These are phyloP conservation scores for Penicillium sp. DNA, from an alignment of 2,329 filamentous ascomycete genomes.

Conservation along the genomic window DNA sequence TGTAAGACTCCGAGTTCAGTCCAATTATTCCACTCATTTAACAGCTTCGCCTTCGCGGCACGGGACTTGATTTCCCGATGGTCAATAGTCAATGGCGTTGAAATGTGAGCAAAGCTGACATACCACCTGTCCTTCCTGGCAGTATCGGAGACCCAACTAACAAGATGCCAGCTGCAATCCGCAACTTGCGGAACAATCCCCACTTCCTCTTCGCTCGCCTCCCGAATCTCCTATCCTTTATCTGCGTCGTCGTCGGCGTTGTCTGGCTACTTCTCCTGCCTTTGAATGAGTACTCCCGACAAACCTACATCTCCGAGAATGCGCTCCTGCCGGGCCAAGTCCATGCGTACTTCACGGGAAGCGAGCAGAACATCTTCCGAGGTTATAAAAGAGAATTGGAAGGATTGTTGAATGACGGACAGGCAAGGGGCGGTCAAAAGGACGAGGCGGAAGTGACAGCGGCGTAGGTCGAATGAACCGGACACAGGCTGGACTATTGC, in stretches of 20 bases:
- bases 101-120: slow-evolving; percentile 33
- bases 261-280: slow-evolving; percentile 88
- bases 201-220: slow-evolving; percentile 69
- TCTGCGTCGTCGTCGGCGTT: slow-evolving; percentile 81
- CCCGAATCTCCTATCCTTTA: slow-evolving; percentile 80
- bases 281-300: slow-evolving; percentile 82
- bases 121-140: slow-evolving; percentile 2
- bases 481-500: slow-evolving; percentile 5
- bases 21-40: slow-evolving; percentile 7
- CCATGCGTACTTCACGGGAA: slow-evolving; percentile 95
- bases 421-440: slow-evolving; percentile 28
- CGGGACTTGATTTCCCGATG: slow-evolving; percentile 26
- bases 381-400: slow-evolving; percentile 85
- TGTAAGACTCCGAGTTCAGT: slow-evolving; percentile 5
- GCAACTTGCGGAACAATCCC: slow-evolving; percentile 70
- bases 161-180: slow-evolving; percentile 34
- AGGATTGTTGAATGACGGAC: slow-evolving; percentile 33
- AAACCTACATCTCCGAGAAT: slow-evolving; percentile 97
- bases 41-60: slow-evolving; percentile 12
- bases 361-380: slow-evolving; percentile 90
- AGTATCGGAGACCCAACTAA: slow-evolving; percentile 1
- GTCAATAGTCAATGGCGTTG: slow-evolving; percentile 34
- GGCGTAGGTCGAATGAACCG: slow-evolving; percentile 21
- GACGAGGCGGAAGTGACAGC: slow-evolving; percentile 24
- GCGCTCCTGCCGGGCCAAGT: slow-evolving; percentile 93